A percentile compares a stretch with the other conserved stretches of the same genome.
phyloP scores from a whole-genome alignment of 495 filamentous ascomycete species.

The Penicillium malachiteum region DNA sequence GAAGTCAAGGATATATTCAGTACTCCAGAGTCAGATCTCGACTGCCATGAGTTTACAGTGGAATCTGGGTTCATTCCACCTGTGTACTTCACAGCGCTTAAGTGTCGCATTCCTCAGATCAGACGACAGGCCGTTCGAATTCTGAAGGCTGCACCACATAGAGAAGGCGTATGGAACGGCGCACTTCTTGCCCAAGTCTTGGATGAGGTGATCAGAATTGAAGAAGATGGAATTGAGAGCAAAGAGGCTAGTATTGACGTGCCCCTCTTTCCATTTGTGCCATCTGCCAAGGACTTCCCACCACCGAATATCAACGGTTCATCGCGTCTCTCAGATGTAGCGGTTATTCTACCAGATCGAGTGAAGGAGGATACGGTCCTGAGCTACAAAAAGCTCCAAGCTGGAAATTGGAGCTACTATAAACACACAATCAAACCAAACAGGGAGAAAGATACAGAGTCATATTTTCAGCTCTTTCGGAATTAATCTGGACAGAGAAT shows the following conservation, averaged over 20 bases:
- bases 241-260: conserved; percentile 6
- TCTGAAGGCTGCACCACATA: conserved; percentile 37
- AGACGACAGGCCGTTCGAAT: conserved; percentile 43
- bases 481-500: not conserved
- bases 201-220: conserved; percentile 16
- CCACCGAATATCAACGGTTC: not conserved
- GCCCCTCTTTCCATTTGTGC: not conserved
- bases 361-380: conserved; percentile 9
- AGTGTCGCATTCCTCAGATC: conserved; percentile 52
- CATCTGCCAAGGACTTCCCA: conserved; percentile 5
- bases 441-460: not conserved
- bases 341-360: conserved; percentile 12
- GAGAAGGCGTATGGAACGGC: conserved; percentile 54
- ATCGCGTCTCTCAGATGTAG: conserved; percentile 13
- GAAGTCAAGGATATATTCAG: not conserved
- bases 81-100: conserved; percentile 53
- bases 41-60: conserved; percentile 31
- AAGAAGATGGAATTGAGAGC: conserved; percentile 18
- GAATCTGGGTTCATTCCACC: conserved; percentile 53
- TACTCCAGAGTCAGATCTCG: not conserved
- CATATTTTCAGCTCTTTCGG: not conserved
- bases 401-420: conserved; percentile 6
- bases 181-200: conserved; percentile 14
- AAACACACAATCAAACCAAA: conserved; percentile 1
- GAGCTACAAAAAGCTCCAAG: conserved; percentile 8